These are phyloP conservation scores for Bipolaris victoriae DNA, from an alignment of 2,329 filamentous ascomycete species.

Conservation along the genomic window DNA sequence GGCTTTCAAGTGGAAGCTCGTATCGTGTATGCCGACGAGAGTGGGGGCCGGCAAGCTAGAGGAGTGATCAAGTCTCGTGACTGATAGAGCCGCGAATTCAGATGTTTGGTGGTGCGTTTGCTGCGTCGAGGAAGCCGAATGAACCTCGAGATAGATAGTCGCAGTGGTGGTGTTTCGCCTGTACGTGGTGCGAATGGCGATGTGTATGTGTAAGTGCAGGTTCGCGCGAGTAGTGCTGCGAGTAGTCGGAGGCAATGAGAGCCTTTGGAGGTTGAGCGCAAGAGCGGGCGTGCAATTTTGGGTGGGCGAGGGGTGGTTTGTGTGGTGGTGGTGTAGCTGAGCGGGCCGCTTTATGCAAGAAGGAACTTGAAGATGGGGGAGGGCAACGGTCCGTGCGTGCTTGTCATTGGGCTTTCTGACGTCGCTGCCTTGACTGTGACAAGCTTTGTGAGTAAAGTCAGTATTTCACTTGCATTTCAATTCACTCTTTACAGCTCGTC, in stretches of 20 bases:
- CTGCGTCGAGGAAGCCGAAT: conserved; percentile 20
- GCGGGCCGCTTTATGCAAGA: conserved; percentile 41
- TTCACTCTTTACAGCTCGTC: neutral
- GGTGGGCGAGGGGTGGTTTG: conserved; percentile 26
- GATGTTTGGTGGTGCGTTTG: conserved; percentile 7
- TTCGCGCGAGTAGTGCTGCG: conserved; percentile 18
- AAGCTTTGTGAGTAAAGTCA: neutral
- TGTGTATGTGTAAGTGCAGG: conserved; percentile 12
- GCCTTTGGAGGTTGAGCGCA: conserved; percentile 17
- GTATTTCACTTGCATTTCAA: neutral
- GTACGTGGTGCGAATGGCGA: conserved; percentile 12
- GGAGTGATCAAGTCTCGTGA: conserved; percentile 17
- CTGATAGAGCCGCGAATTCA: conserved; percentile 20
- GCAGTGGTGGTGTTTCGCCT: conserved; percentile 21
- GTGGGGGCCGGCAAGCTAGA: conserved; percentile 22
- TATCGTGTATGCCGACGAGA: conserved; percentile 15
- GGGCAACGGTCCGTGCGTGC: conserved; percentile 27
- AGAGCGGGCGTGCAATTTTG: conserved; percentile 28
- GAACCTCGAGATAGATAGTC: conserved; percentile 8
- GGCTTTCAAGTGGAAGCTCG: conserved; percentile 20
- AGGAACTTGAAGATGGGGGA: conserved; percentile 33
- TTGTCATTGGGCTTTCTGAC: conserved; percentile 31
- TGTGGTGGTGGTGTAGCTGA: conserved; percentile 34
- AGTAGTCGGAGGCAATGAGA: conserved; percentile 15
- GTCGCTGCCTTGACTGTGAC: conserved; percentile 20